Conservation (phyloP, 495 filamentous ascomycete genomes). For the Hypoxylon subgilvum region DNA sequence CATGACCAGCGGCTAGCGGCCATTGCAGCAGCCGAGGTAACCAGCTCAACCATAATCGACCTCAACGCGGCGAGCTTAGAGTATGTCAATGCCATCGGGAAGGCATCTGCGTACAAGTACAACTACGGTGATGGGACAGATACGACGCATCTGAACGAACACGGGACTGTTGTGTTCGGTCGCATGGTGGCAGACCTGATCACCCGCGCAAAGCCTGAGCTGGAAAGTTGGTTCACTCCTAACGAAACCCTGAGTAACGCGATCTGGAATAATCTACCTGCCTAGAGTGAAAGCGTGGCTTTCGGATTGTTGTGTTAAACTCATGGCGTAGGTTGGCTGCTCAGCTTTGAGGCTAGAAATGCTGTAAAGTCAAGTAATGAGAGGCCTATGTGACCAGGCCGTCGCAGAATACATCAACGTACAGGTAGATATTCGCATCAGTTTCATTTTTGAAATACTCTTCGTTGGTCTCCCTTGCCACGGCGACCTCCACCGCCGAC, state of each 20-base stretch:
- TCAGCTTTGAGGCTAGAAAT: background rate
- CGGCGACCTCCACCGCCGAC: too few species aligned
- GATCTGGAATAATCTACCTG: constrained; percentile 44
- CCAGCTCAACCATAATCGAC: constrained; percentile 45
- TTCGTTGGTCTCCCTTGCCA: background rate
- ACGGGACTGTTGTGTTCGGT: constrained; percentile 54
- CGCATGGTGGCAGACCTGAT: constrained; percentile 54
- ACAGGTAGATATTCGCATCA: background rate
- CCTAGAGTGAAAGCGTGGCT: constrained; percentile 3
- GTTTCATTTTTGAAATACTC: background rate
- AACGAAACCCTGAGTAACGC: constrained; percentile 41
- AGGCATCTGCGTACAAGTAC: constrained; percentile 45
- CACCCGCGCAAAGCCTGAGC: constrained; percentile 15
- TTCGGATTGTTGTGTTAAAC: constrained; percentile 1
- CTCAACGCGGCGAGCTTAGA: constrained; percentile 50
- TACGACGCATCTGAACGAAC: constrained; percentile 54
- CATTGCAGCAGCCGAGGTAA: constrained; percentile 45
- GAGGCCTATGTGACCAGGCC: constrained; percentile 4
- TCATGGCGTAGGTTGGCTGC: background rate
- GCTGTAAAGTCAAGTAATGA: background rate
- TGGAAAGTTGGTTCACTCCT: constrained; percentile 38
- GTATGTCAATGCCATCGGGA: constrained; percentile 56
- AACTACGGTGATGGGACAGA: constrained; percentile 47
- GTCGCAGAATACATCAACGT: background rate
- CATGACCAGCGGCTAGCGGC: constrained; percentile 48